Base-by-base conservation (phyloP, 2,329 filamentous ascomycete species). In the Ophidiomyces ophidiicola region DNA sequence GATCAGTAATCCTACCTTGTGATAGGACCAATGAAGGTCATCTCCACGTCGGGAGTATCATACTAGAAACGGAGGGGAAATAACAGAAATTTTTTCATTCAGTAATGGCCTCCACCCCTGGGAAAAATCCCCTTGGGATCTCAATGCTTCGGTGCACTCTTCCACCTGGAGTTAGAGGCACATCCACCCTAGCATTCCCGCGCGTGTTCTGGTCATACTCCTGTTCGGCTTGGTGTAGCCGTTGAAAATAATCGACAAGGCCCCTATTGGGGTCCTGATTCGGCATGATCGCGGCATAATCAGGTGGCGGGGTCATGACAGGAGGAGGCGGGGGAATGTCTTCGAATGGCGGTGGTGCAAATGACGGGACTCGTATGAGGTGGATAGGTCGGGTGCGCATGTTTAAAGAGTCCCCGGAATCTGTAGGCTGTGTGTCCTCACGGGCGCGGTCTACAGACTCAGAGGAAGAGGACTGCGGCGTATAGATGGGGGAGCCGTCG, bases 301-400 rank as follows among this genome's bases (percentile, higher is more conserved):
- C 76, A 1, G 87, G 87, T 5, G 87, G 87, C 1, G 86, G 86
- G 0, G 85, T 92, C 47, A 82, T 68, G 11, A 82, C 58, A 1
- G 80, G 76, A 36, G 81, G 81, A 3, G 83, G 82, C 2, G 83
- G 78, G 4, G 77, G 71, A 38, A 92, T 81, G 4, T 84, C 84
- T 45, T 90, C 80, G 53, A 93, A 94, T 0, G 83, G 76, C 0
- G 87, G 86, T 1, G 87, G 87, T 43, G 86, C 86, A 62, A 86
- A 93, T 0, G 84, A 92, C 0, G 87, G 87, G 4, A 76, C 72
- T 17, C 87, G 78, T 21, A 93, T 62, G 2, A 94, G 70, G 57
- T 94, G 87, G 37, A 94, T 92, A 0, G 87, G 86, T 4, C 85
- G 72, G 20, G 15, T 35, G 24, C 73, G 65, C 5, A 69, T 61